phyloP scores from a whole-genome alignment of 139 green algal genomes.

The Chlorokybus atmophyticus region DNA sequence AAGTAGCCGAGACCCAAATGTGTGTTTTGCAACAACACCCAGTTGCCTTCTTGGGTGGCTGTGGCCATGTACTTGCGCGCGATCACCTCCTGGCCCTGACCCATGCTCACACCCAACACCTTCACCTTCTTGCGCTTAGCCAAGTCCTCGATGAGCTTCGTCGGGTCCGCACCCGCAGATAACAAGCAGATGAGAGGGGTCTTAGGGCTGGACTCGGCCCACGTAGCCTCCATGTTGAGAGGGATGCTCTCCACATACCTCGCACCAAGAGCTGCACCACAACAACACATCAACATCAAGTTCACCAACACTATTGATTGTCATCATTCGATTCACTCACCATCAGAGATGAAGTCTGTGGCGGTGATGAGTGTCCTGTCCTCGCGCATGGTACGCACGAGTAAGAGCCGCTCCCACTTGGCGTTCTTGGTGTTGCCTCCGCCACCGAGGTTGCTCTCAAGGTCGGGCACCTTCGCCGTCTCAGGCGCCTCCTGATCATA shows the following conservation, averaged over 20 bases:
- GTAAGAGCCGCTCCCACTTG: constrained; percentile 81
- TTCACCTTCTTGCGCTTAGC: constrained; percentile 88
- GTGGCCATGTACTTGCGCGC: constrained; percentile 74
- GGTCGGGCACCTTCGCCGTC: constrained; percentile 74
- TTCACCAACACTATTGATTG: too few species aligned
- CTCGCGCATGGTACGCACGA: constrained; percentile 79
- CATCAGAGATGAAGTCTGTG: constrained; percentile 64
- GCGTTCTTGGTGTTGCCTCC: too few species aligned
- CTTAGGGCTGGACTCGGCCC: constrained; percentile 43
- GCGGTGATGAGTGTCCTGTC: constrained; percentile 79
- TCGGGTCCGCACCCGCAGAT: constrained; percentile 75
- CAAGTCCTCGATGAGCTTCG: constrained; percentile 82
- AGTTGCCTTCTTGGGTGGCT: constrained; percentile 70
- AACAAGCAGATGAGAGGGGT: constrained; percentile 87
- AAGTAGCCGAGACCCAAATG: constrained; percentile 83
- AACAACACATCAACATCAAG: too few species aligned
- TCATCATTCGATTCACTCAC: too few species aligned
- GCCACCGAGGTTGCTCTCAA: constrained; percentile 59
- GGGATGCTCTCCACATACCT: constrained; percentile 73
- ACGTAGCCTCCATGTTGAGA: constrained; percentile 71
- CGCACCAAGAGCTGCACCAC: constrained; percentile 61
- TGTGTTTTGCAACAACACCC: constrained; percentile 94
- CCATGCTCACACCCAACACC: constrained; percentile 78
- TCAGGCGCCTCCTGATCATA: constrained; percentile 86
- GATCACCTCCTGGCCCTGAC: constrained; percentile 81